phyloP scores from a whole-genome alignment of 495 filamentous ascomycete species.

The Penicillium crystallinum region DNA sequence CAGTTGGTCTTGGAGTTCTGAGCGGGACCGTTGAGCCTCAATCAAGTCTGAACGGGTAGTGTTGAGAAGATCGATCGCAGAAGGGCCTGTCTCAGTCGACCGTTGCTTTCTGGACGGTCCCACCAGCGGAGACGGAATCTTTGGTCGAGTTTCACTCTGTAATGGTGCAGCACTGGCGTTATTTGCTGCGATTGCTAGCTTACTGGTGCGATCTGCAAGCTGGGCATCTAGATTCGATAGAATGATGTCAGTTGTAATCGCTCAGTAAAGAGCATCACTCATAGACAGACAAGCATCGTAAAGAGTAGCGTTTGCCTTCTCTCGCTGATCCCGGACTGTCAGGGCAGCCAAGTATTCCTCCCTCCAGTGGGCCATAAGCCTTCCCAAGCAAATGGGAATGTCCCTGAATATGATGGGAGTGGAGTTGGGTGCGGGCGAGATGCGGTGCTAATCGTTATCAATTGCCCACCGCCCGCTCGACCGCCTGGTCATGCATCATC shows the following conservation, averaged over 20 bases:
- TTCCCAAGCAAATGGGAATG: slow-evolving; percentile 17
- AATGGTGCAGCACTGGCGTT: neutral
- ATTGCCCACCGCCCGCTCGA: slow-evolving; percentile 30
- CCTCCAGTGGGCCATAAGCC: slow-evolving; percentile 51
- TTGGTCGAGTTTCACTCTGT: slow-evolving; percentile 14
- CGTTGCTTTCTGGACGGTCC: slow-evolving; percentile 23
- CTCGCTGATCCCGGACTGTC: slow-evolving; percentile 49
- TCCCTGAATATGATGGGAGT: slow-evolving; percentile 12
- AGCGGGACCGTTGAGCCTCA: slow-evolving; percentile 68
- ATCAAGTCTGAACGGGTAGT: slow-evolving; percentile 58
- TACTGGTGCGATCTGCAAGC: slow-evolving; percentile 64
- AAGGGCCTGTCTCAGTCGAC: slow-evolving; percentile 14
- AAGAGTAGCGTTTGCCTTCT: slow-evolving; percentile 51
- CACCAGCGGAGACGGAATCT: slow-evolving; percentile 12
- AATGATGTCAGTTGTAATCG: slow-evolving; percentile 20
- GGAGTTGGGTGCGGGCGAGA: slow-evolving; percentile 14
- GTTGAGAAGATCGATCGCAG: slow-evolving; percentile 35
- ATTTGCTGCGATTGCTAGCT: slow-evolving; percentile 33
- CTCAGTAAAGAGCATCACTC: neutral
- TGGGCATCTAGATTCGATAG: slow-evolving; percentile 51
- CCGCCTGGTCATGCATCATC: slow-evolving; percentile 39
- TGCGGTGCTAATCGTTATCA: slow-evolving; percentile 25
- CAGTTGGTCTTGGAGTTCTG: slow-evolving; percentile 57
- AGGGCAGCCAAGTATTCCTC: slow-evolving; percentile 53
- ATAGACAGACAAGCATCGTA: slow-evolving; percentile 53